Conservation (phyloP, 805 yeast species). For the Tetrapisispora arboricola region DNA sequence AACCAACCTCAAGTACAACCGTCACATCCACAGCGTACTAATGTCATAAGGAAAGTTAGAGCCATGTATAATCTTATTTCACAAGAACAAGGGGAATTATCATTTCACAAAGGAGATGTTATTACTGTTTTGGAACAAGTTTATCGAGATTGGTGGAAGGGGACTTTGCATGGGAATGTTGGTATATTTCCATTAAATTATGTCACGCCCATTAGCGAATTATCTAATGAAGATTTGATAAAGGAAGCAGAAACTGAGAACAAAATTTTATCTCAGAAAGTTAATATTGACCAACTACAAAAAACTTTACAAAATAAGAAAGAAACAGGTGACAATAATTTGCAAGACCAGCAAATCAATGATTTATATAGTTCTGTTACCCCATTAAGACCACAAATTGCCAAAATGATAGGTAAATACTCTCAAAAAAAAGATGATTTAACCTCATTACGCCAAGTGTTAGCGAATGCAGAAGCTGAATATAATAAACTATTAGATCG, state of each 20-base stretch:
- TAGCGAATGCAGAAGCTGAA: conserved; percentile 54
- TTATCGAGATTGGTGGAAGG: conserved; percentile 94
- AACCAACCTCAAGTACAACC: not conserved
- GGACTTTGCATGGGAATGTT: conserved; percentile 64
- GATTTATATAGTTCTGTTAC: conserved; percentile 60
- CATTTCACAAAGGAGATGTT: conserved; percentile 79
- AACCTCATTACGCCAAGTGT: conserved; percentile 55
- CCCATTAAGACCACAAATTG: conserved; percentile 64
- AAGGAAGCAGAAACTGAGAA: conserved; percentile 43
- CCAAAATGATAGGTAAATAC: conserved; percentile 67
- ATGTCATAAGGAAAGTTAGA: conserved; percentile 52
- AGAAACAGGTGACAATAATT: conserved; percentile 25
- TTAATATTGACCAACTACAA: conserved; percentile 57
- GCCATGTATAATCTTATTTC: conserved; percentile 78
- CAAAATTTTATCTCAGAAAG: conserved; percentile 41
- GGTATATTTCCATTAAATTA: conserved; percentile 93
- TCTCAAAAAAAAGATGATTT: conserved; percentile 70
- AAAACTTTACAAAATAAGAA: conserved; percentile 20
- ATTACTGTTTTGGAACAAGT: conserved; percentile 81
- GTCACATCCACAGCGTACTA: conserved; percentile 7
- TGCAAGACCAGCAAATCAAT: conserved; percentile 59
- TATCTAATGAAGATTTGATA: conserved; percentile 48
- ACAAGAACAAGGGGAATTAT: conserved; percentile 75
- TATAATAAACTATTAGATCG: conserved; percentile 64
- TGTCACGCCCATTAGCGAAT: conserved; percentile 67